Evolutionary conservation across 2,329 filamentous ascomycete species (phyloP), one percentile per base, ranked within the genome.

Genomic region (Aspergillus sp.): DNA sequence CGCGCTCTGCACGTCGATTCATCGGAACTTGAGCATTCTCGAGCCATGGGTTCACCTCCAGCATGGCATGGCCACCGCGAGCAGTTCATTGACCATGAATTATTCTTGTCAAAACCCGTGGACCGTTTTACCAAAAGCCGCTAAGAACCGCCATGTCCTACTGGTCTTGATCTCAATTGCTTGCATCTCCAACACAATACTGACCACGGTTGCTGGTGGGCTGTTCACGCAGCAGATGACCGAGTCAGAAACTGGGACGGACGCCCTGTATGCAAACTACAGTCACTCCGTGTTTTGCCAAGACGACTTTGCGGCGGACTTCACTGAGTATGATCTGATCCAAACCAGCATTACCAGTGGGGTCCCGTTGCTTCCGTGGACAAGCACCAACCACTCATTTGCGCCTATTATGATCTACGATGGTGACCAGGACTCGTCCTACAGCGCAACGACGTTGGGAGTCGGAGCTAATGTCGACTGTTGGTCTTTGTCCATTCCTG

Each of bases 41-140:
- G 71, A 73, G 56, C 71, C 71, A 2, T 73, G 71, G 71, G 70
- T 73, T 6, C 70, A 73, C 27, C 64, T 73, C 4, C 71, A 73
- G 41, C 64, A 69, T 2, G 71, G 71, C 4, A 67, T 64, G 59
- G 71, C 66, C 0, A 52, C 60, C 4, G 66, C 66, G 6, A 61
- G 60, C 14, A 56, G 60, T 4, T 73, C 71, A 0, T 51, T 73
- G 35, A 70, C 69, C 0, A 61, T 73, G 56, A 73, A 73, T 39
- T 73, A 73, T 50, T 62, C 70, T 2, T 70, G 69, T 5, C 71
- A 73, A 39, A 73, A 65, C 35, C 71, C 71, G 0, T 66, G 69
- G 56, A 64, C 64, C 0, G 65, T 72, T 4, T 62, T 73, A 4
- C 56, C 65, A 35, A 73, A 73, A 48, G 60, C 69, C 3, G 45